Evolutionary conservation across 176 grass and related monocot genomes (phyloP), one percentile per base, ranked within the genome.

Genomic region (Guadua angustifolia): DNA sequence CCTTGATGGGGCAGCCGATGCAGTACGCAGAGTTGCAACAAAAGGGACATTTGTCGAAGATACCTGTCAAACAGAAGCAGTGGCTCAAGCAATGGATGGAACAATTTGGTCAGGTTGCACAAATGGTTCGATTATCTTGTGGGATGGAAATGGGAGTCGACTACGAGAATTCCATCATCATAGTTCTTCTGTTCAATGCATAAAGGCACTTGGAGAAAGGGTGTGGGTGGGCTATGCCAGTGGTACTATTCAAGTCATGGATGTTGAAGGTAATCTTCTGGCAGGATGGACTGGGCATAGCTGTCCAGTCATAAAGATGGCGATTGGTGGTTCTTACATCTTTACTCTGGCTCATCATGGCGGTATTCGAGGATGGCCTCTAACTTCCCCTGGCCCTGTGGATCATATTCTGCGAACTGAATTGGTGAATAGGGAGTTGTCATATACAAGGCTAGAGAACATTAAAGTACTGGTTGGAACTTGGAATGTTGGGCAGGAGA

Each of bases 401-500:
- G 93, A 99, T 85, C 91, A 89, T 88, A 80, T 92, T 75, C 61
- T 99, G 79, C 88, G 91, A 74, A 74, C 36, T 66, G 96, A 99
- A 70, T 86, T 99, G 46, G 33, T 78, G 19, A 93, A 87, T 56
- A 88, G 81, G 45, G 88, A 94, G 63, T 29, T 92, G 16, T 82
- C 78, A 19, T 99, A 95, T 63, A 99, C 86, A 38, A 95, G 84
- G 70, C 57, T 92, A 87, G 93, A 89, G 79, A 88, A 95, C 79
- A 85, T 99, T 92, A 94, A 89, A 84, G 86, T 99, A 69, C 73
- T 99, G 38, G 91, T 89, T 74, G 93, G 88, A 61, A 99, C 89
- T 82, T 99, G 96, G 96, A 99, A 99, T 83, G 91, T 99, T 80
- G 96, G 74, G 6, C 96, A 94, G 61, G 93, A 94, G 91, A 99